phyloP scores from a whole-genome alignment of 164 flowering plant genomes.

The Macadamia tetraphylla region DNA sequence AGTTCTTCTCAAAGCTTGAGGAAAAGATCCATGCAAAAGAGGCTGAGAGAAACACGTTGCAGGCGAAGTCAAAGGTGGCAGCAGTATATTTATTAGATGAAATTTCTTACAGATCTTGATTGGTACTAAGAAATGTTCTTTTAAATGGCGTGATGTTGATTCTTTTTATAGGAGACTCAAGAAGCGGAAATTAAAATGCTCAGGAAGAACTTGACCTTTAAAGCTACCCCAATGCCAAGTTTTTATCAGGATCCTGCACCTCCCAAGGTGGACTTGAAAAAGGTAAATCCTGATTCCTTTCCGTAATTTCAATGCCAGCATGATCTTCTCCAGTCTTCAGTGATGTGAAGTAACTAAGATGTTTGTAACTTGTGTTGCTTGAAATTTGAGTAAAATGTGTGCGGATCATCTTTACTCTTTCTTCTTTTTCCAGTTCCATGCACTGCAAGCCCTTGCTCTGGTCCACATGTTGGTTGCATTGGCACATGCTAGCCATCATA shows the following conservation, averaged over 20 bases:
- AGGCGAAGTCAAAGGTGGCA: conserved; percentile 83
- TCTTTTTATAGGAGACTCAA: conserved; percentile 58
- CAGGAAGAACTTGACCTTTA: conserved; percentile 76
- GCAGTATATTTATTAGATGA: neutral
- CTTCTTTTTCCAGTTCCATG: no score
- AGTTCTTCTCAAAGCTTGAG: conserved; percentile 91
- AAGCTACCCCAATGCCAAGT: conserved; percentile 95
- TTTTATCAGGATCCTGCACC: conserved; percentile 93
- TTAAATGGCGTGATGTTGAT: neutral
- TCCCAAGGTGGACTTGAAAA: conserved; percentile 73
- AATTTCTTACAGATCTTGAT: neutral
- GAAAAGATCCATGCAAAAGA: conserved; percentile 85
- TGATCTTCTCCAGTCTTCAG: neutral
- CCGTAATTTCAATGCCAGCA: neutral
- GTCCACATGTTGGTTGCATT: no score
- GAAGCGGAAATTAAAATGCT: conserved; percentile 85
- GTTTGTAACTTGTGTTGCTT: neutral
- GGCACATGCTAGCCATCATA: no score
- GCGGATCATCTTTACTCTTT: no score
- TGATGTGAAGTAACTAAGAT: neutral
- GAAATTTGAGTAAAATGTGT: no score
- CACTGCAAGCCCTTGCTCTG: no score
- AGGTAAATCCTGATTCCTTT: conserved; percentile 37
- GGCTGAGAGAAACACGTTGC: conserved; percentile 59
- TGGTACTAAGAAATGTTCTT: neutral